Base-by-base conservation (phyloP, 495 filamentous ascomycete genomes). In the Astrothelium macrocarpum region DNA sequence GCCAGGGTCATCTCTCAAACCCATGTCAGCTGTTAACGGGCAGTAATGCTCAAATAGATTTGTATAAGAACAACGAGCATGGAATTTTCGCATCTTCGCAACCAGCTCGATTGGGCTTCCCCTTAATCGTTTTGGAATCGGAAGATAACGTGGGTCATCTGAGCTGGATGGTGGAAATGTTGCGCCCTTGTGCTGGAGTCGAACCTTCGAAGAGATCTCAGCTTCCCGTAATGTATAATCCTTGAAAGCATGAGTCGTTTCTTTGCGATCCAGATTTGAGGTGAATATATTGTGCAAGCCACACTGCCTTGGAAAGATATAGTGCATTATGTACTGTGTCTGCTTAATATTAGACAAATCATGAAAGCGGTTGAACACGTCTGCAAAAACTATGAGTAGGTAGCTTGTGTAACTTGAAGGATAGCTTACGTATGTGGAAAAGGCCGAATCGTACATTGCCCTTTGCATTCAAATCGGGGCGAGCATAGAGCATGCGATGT, bases 281-380 rank as follows among this genome's bases (percentile, higher is more conserved):
- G 88, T 89, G 68, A 97, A 97, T n/a, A 87, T 90, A 75, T 96
- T 98, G 67, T 93, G 89, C 14, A 98, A 77, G 2, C 84, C 84
- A 71, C 95, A 97, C 71, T 97, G 91, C 23, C 87, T 81, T 32
- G 94, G 94, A 66, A 98, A 98, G 1, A 98, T 85, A 73, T 98
- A 93, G 76, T 90, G 91, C 83, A 96, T 83, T 29, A 97, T 75
- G 64, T 88, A 90, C 7, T 86, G 69, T 0, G 85, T 88, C 60
- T 88, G 80, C 2, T 76, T 67, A n/a, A 72, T 71, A 59, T 82
- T 79, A 7, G 77, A 69, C 4, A 72, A 61, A 36, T 82, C 75
- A 0, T 81, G 75, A 69, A 82, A 89, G 1, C 91, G 87, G 73
- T 92, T 96, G 20, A 98, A 75, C 1, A 92, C 88, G 76, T 98